phyloP scores from a whole-genome alignment of 2,329 filamentous ascomycete species.

The Penicillium sp. region DNA sequence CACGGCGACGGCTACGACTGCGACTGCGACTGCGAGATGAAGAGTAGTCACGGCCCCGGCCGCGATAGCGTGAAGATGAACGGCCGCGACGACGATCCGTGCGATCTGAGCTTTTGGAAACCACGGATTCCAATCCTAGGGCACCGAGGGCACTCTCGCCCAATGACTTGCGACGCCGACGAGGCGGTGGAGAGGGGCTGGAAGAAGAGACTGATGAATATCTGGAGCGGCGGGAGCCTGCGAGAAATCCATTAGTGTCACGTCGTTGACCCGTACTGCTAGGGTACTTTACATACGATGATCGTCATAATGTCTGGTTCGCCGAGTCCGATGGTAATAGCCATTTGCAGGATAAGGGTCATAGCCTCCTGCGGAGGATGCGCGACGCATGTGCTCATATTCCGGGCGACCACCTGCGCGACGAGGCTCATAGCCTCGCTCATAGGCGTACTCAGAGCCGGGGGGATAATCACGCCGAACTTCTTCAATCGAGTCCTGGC shows the following conservation, averaged over 20 bases:
- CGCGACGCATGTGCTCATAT: slow-evolving; percentile 32
- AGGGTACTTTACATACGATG: slow-evolving; percentile 25
- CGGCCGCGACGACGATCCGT: slow-evolving; percentile 47
- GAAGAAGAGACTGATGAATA: slow-evolving; percentile 33
- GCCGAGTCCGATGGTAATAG: slow-evolving; percentile 34
- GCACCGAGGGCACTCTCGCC: slow-evolving; percentile 48
- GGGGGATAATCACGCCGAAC: slow-evolving; percentile 79
- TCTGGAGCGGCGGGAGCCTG: slow-evolving; percentile 28
- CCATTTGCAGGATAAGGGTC: slow-evolving; percentile 31
- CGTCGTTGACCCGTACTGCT: neutral
- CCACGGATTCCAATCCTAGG: slow-evolving; percentile 52
- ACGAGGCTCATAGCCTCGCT: slow-evolving; percentile 15
- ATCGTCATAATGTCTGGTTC: slow-evolving; percentile 44
- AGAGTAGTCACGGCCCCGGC: slow-evolving; percentile 37
- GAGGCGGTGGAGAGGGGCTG: slow-evolving; percentile 36
- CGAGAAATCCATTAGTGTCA: neutral
- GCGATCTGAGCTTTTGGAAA: slow-evolving; percentile 44
- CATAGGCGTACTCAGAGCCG: slow-evolving; percentile 45
- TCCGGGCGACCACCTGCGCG: slow-evolving; percentile 18
- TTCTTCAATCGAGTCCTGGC: slow-evolving; percentile 70
- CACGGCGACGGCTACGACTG: slow-evolving; percentile 44
- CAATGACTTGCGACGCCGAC: slow-evolving; percentile 42
- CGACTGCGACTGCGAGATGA: slow-evolving; percentile 49
- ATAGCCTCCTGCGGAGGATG: slow-evolving; percentile 33
- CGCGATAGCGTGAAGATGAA: slow-evolving; percentile 21